phyloP scores from a whole-genome alignment of 225 moss, liverwort and hornwort genomes.

The Polytrichum formosum region DNA sequence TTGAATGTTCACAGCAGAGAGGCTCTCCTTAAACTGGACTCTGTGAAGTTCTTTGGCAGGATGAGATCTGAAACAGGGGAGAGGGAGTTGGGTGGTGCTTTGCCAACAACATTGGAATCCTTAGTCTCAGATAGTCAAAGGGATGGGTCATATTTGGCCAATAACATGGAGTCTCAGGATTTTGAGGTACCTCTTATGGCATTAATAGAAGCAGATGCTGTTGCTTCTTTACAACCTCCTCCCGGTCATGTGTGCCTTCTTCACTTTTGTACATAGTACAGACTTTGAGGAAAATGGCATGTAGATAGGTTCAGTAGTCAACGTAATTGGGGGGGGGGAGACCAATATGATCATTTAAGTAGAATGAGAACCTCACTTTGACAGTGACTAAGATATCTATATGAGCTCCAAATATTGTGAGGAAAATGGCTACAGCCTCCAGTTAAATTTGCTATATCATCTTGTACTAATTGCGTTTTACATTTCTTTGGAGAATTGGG shows the following conservation, averaged over 20 bases:
- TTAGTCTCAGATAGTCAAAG: conserved; percentile 3
- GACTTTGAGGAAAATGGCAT: background rate
- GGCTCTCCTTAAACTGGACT: conserved; percentile 59
- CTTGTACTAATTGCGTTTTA: no score
- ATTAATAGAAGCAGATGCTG: conserved; percentile 18
- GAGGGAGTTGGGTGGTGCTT: conserved; percentile 34
- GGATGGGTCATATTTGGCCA: conserved; percentile 12
- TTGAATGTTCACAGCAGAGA: conserved; percentile 11
- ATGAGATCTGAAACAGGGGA: conserved; percentile 72
- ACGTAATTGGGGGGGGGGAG: no score
- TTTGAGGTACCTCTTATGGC: conserved; percentile 17
- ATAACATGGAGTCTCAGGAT: conserved; percentile 26
- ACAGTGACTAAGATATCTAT: no score
- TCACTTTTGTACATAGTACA: background rate
- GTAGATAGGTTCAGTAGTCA: no score
- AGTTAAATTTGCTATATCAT: no score
- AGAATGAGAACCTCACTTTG: no score
- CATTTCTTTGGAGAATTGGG: no score
- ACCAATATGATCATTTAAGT: no score
- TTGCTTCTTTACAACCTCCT: conserved; percentile 20
- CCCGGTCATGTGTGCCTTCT: conserved; percentile 47
- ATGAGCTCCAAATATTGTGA: no score
- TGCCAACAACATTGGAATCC: conserved; percentile 20
- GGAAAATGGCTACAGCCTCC: no score
- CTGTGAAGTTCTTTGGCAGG: conserved; percentile 97